These are phyloP conservation scores for Mitragyna speciosa DNA, from an alignment of 257 asterid species.

Conservation along the genomic window DNA sequence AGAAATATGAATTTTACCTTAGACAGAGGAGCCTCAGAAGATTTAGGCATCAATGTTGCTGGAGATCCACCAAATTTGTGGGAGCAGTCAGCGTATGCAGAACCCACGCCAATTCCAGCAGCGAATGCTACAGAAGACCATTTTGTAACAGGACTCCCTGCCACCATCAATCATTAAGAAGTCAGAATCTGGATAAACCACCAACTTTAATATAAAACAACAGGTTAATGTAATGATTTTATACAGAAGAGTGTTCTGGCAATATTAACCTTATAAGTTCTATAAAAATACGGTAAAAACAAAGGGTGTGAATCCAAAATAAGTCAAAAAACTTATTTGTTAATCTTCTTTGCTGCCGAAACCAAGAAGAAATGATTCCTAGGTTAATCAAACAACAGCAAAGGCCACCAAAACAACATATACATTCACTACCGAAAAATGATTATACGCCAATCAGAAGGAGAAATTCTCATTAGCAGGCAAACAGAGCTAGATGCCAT, in stretches of 20 bases:
- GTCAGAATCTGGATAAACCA: background rate
- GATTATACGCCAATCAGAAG: background rate
- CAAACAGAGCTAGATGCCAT: background rate
- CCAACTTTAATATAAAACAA: background rate
- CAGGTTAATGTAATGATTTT: conserved; percentile 1
- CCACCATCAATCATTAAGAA: conserved; percentile 10
- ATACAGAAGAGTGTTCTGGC: background rate
- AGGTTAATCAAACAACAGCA: background rate
- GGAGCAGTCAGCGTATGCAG: conserved; percentile 86
- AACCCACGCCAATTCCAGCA: conserved; percentile 84
- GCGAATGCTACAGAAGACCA: conserved; percentile 92
- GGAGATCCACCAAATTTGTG: conserved; percentile 52
- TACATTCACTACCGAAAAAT: background rate
- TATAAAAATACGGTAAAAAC: background rate
- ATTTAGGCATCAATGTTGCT: conserved; percentile 36
- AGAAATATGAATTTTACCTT: conserved; percentile 37
- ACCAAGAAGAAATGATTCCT: background rate
- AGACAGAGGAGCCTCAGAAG: conserved; percentile 38
- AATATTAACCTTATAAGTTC: background rate
- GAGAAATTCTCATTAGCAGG: background rate
- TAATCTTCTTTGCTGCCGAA: background rate
- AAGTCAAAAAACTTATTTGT: background rate
- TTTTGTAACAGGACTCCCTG: conserved; percentile 89
- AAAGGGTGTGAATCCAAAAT: background rate
- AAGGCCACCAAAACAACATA: background rate